Evolutionary conservation across 768 basidiomycete species (phyloP).

Genomic region (Podaxis sp.): DNA sequence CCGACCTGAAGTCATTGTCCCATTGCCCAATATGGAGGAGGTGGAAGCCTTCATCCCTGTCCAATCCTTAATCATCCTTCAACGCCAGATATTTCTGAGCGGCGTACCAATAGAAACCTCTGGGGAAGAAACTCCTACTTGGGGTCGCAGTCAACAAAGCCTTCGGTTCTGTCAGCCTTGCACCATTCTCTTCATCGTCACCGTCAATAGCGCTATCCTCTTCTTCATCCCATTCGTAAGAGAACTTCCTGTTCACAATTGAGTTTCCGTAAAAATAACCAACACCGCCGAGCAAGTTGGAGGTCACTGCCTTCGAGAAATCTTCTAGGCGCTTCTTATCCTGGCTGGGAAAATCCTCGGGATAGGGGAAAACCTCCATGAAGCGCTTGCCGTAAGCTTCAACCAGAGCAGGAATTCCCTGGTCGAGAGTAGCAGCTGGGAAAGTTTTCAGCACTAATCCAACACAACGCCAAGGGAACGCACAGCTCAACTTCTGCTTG

Average conservation of each 20-base stretch:
- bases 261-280: slow-evolving; percentile 94
- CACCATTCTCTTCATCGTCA: slow-evolving; percentile 41
- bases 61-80: slow-evolving; percentile 11
- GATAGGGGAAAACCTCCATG: slow-evolving; percentile 62
- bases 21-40: slow-evolving; percentile 85
- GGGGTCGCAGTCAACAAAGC: slow-evolving; percentile 89
- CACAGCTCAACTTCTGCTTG: slow-evolving; percentile 62
- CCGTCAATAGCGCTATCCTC: slow-evolving; percentile 34
- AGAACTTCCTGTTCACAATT: slow-evolving; percentile 79
- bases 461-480: slow-evolving; percentile 19
- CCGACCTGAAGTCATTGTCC: slow-evolving; percentile 75
- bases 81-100: neutral
- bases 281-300: slow-evolving; percentile 88
- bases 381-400: slow-evolving; percentile 65
- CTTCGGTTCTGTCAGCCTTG: slow-evolving; percentile 67
- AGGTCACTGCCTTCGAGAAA: slow-evolving; percentile 87
- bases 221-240: slow-evolving; percentile 88
- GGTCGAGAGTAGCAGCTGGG: slow-evolving; percentile 60
- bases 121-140: slow-evolving; percentile 93
- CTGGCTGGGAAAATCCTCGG: slow-evolving; percentile 45
- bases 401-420: slow-evolving; percentile 64
- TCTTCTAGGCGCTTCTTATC: slow-evolving; percentile 46
- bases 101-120: slow-evolving; percentile 91
- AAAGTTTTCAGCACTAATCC: slow-evolving; percentile 1
- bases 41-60: slow-evolving; percentile 97